Percentiles rank a stretch among this genome's conserved stretches.
Evolutionary conservation across 345 rosid species (phyloP).

Genomic region (Anastatica hierochuntica): DNA sequence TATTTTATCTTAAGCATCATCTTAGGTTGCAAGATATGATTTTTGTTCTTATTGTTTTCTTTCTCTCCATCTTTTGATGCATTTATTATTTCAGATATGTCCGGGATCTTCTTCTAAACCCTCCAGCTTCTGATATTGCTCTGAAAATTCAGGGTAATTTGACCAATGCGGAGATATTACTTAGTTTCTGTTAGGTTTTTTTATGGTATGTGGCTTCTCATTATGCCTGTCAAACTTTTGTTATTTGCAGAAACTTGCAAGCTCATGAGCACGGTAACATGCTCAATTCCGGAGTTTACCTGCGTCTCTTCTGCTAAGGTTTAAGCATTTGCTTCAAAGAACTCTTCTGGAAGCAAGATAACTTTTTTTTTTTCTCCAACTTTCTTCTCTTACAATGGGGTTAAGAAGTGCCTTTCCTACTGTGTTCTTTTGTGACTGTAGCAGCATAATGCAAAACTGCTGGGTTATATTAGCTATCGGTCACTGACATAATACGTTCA

Average conservation of each 20-base stretch:
- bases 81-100: conserved; percentile 43
- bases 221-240: neutral
- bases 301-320: conserved; percentile 91
- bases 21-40: conserved; percentile 5
- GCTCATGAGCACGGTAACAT: conserved; percentile 65
- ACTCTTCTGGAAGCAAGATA: neutral
- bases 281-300: conserved; percentile 87
- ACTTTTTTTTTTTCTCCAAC: neutral
- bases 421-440: neutral
- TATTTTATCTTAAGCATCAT: neutral
- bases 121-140: conserved; percentile 87
- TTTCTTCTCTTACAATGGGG: neutral
- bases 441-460: neutral
- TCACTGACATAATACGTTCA: neutral
- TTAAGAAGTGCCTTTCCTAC: neutral
- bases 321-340: conserved; percentile 8
- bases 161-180: neutral
- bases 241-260: conserved; percentile 66
- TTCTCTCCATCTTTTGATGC: too few relatives aligned
- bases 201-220: neutral
- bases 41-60: neutral
- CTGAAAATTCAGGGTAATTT: conserved; percentile 68
- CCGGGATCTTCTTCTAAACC: conserved; percentile 91
- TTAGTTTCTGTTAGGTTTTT: neutral
- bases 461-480: neutral